These are phyloP conservation scores for Spirogloea muscicola DNA, from an alignment of 139 green algal species.

Conservation along the genomic window DNA sequence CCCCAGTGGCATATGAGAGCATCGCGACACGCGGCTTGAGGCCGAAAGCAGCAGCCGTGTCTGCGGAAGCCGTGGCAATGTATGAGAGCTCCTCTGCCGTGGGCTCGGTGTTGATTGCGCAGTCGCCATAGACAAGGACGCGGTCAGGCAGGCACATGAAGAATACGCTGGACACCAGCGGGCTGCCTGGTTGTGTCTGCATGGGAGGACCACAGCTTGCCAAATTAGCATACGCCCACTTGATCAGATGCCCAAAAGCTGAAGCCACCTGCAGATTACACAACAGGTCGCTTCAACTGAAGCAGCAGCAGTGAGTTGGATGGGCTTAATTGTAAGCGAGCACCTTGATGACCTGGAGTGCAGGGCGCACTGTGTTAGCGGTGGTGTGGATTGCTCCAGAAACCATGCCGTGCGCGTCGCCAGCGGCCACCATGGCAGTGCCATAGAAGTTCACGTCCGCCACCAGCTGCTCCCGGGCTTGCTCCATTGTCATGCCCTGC, in stretches of 20 bases:
- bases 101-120: conserved; percentile 82
- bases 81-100: conserved; percentile 67
- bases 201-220: no score
- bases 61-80: conserved; percentile 70
- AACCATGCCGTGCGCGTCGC: conserved; percentile 86
- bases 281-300: no score
- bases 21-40: conserved; percentile 81
- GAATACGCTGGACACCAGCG: conserved; percentile 75
- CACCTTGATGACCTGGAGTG: conserved; percentile 75
- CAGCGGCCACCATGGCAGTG: conserved; percentile 74
- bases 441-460: conserved; percentile 61
- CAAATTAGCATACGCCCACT: no score
- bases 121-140: conserved; percentile 48
- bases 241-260: no score
- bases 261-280: no score
- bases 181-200: conserved; percentile 35
- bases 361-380: conserved; percentile 80
- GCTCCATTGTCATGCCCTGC: conserved; percentile 72
- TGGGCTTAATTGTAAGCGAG: no score
- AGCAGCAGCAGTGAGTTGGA: no score
- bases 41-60: conserved; percentile 81
- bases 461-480: conserved; percentile 61
- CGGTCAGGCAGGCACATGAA: conserved; percentile 91
- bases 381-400: conserved; percentile 79
- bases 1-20: conserved; percentile 81